Evolutionary conservation across 176 grass and related monocot genomes (phyloP).

Genomic region (Raddia distichophylla): DNA sequence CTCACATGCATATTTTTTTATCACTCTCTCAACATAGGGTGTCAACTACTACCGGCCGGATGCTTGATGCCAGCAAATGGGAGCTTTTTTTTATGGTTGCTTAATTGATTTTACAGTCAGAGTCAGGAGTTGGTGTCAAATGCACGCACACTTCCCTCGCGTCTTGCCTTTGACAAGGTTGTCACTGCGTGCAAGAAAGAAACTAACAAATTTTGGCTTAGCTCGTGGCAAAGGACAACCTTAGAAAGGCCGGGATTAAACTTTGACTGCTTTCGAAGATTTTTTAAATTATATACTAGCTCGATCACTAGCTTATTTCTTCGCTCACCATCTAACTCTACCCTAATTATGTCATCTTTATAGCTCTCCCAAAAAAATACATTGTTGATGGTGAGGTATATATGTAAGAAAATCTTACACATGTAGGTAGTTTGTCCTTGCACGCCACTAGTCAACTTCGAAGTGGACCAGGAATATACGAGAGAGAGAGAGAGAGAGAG

Average conservation of each 20-base stretch:
- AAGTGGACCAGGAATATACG: slow-evolving; percentile 37
- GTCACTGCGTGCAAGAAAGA: slow-evolving; percentile 34
- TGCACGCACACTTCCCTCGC: slow-evolving; percentile 20
- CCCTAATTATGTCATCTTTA: neutral
- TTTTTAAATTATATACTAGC: neutral
- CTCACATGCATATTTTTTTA: neutral
- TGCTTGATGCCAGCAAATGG: slow-evolving; percentile 9
- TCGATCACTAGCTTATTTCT: neutral
- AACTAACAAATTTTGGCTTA: neutral
- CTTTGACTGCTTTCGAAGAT: slow-evolving; percentile 27
- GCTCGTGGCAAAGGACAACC: slow-evolving; percentile 20
- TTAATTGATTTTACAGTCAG: neutral
- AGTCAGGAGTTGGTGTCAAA: neutral
- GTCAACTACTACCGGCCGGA: neutral
- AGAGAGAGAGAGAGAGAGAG: neutral
- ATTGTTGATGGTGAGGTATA: too few species aligned
- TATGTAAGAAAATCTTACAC: too few species aligned
- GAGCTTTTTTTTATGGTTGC: neutral
- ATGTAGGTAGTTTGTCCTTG: neutral
- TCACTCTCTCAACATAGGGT: neutral
- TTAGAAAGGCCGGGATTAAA: slow-evolving; percentile 14
- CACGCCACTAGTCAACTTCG: slow-evolving; percentile 22
- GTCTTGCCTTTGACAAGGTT: neutral
- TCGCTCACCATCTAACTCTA: slow-evolving; percentile 23
- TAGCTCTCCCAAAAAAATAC: neutral